Evolutionary conservation across 2,329 filamentous ascomycete genomes (phyloP), one percentile per base, ranked within the genome.

Genomic region (Fusarium devonianum): DNA sequence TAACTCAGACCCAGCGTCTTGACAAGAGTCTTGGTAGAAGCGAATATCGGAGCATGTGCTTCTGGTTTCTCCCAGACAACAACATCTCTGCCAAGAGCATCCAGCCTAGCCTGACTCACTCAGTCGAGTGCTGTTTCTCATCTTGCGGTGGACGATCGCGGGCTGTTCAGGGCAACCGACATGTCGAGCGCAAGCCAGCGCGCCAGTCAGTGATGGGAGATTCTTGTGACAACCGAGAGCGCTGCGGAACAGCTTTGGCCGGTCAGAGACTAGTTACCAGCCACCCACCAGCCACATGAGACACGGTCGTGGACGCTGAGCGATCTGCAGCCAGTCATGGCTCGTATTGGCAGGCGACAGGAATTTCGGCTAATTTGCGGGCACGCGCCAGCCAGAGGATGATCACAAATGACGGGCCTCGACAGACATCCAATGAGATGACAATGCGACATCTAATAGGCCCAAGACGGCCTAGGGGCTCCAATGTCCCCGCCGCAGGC

Each of bases 331-430:
- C 55, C 55, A 58, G 56, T 59, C 45, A 58, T 26, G 30, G 30
- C 36, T 57, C 52, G 51, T 49, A 26, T 46, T 30, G 19, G n/a
- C 8, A n/a, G 13, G 30, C 23, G 34, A 7, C 34, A 60, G 59
- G 60, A 63, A 63, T 63, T 63, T 62, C 56, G 59, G 60, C 60
- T 63, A 63, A 63, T 63, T 61, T 47, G 36, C 59, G 32, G 41
- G 32, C 58, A 42, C 35, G 17, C 28, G 39, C 40, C 46, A 43
- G 12, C 34, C 18, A 45, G 26, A 11, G 26, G 42, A 49, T 39
- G 34, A 11, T 16, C 42, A 44, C 28, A 50, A 45, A 45, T 49
- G 46, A 49, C 35, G 29, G n/a, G 34, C 17, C 28, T 18, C 37
- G 17, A 34, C 25, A 43, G 16, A 8, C 30, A 16, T 14, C 30